A percentile compares a stretch with the other conserved stretches of the same genome.
These are phyloP conservation scores for Maudiozyma pseudohumilis DNA, from an alignment of 805 yeast species.

Conservation along the genomic window DNA sequence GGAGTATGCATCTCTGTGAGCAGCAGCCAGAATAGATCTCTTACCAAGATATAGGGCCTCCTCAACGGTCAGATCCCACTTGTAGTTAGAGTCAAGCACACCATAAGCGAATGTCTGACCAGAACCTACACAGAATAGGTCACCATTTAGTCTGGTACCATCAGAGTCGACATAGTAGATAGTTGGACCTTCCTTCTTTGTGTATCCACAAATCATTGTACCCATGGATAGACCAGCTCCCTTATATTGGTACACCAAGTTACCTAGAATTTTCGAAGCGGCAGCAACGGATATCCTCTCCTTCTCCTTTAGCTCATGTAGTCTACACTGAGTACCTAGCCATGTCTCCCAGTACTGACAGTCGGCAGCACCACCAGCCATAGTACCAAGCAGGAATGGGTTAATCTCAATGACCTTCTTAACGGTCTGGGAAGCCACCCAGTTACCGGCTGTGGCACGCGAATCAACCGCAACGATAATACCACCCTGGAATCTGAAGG, in stretches of 20 bases:
- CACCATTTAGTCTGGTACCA: conserved; percentile 92
- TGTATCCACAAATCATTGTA: conserved; percentile 96
- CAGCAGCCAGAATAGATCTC: conserved; percentile 92
- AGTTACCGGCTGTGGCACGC: conserved; percentile 93
- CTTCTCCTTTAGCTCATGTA: conserved; percentile 89
- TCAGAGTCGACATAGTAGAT: conserved; percentile 95
- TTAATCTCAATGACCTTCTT: conserved; percentile 95
- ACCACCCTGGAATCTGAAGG: conserved; percentile 93
- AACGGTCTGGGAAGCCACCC: conserved; percentile 97
- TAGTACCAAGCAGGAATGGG: conserved; percentile 87
- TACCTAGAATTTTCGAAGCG: conserved; percentile 86
- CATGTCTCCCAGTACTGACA: conserved; percentile 99
- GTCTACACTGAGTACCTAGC: conserved; percentile 93
- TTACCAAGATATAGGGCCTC: conserved; percentile 92
- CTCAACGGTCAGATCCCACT: conserved; percentile 85
- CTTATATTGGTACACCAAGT: conserved; percentile 85
- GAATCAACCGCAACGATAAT: conserved; percentile 95
- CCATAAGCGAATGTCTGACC: conserved; percentile 99
- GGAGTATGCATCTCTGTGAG: conserved; percentile 96
- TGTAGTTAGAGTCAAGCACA: conserved; percentile 85
- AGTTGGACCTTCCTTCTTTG: conserved; percentile 91
- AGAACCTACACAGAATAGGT: conserved; percentile 92
- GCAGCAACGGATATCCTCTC: conserved; percentile 94
- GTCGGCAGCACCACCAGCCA: conserved; percentile 99
- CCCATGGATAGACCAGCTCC: conserved; percentile 99